Base-by-base conservation (phyloP, 2,329 filamentous ascomycete species). In the Madurella mycetomatis region DNA sequence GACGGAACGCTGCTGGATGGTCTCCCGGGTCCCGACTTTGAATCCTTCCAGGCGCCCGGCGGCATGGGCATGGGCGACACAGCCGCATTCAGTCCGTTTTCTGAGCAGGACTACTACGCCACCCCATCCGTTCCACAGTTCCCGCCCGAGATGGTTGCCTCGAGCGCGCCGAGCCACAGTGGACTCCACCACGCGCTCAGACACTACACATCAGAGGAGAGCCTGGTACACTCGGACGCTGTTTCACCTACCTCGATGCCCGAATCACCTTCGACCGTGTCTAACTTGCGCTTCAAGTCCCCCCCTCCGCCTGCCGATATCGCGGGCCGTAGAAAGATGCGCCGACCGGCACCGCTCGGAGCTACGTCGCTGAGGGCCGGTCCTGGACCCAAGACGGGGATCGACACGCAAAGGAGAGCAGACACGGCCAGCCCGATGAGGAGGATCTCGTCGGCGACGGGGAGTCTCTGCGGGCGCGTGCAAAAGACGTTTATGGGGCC, bases 381-480 rank as follows among this genome's bases (percentile, higher is more conserved):
- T 39, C 53, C 66, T 25, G 70, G 70, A 2, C 74, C 77, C 8
- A 78, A 76, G 65, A 76, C 76, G 0, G 76, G 72, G 1, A 60
- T 77, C 5, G 80, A 82, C n/a, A 65, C 72, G 50, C 62, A 71
- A 16, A 73, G 74, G 60, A 69, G 76, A 32, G 60, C 68, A 16
- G 78, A 81, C 19, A 67, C 72, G 16, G 69, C 73, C 2, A 73
- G 73, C 55, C 75, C 77, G 2, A 79, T 83, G 69, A 75, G 79
- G 19, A 76, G 80, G 41, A 80, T 82, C 42, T 74, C 76, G 13
- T 83, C 80, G 2, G 73, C 77, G 9, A 76, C 73, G 4, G 76
- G 79, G 5, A 67, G 61, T 47, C 65, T 73, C 44, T 58, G 69
- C 37, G 70, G 69, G 12, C 68, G 75, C 17, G 72, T 78, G 13